Percentiles rank a stretch among this genome's conserved stretches.
These are phyloP conservation scores for Solanum bulbocastanum DNA, from an alignment of 257 asterid species.

Conservation along the genomic window DNA sequence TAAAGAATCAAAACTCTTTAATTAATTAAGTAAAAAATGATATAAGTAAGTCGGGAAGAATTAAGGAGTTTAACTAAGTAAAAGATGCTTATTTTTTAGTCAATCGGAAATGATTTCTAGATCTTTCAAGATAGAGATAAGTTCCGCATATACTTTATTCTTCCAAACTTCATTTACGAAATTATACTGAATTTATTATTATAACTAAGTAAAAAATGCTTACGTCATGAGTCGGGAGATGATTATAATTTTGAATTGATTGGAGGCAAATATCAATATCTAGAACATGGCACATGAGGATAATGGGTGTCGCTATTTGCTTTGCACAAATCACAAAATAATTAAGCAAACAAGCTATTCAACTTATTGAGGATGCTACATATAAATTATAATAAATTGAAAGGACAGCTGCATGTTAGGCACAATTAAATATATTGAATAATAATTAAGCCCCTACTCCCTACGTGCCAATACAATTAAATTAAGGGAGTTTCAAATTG, in stretches of 20 bases:
- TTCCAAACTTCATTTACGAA: fast-evolving
- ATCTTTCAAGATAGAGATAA: not conserved
- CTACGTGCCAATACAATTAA: not conserved
- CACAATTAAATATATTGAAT: not conserved
- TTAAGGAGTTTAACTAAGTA: not conserved
- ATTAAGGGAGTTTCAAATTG: not conserved
- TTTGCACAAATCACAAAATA: not conserved
- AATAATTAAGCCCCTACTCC: not conserved
- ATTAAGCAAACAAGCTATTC: not conserved
- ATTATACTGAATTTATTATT: not conserved
- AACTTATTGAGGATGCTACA: not conserved
- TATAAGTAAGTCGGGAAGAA: not conserved
- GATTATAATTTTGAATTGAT: not conserved
- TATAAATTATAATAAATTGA: not conserved
- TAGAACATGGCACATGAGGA: not conserved
- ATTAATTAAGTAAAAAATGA: not conserved
- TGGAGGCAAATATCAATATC: not conserved
- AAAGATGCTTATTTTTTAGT: not conserved
- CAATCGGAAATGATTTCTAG: fast-evolving
- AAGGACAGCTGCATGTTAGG: not conserved
- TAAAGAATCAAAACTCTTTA: not conserved
- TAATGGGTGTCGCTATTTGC: not conserved
- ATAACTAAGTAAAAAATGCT: not conserved
- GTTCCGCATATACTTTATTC: fast-evolving
- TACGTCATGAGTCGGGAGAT: not conserved